A percentile compares a stretch with the other conserved stretches of the same genome.
phyloP scores from a whole-genome alignment of 108 stramenopile genomes.

The Tribonema minus region DNA sequence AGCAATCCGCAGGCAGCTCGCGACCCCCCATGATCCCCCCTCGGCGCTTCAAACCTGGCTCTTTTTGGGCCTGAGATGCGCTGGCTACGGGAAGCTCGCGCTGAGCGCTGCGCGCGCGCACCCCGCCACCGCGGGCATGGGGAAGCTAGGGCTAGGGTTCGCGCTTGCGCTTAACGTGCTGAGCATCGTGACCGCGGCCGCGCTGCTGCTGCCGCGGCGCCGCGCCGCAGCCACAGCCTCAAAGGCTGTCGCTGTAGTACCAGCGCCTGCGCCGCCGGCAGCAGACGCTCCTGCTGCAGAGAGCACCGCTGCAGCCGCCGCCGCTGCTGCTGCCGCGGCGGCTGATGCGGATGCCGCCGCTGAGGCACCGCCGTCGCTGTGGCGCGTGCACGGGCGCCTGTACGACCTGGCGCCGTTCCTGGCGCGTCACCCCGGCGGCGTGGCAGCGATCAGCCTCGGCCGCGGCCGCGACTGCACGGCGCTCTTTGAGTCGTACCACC shows the following conservation, averaged over 20 bases:
- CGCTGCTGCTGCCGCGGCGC: not conserved
- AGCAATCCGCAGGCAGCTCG: too few relatives aligned
- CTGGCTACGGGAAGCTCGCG: too few relatives aligned
- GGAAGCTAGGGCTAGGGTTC: too few relatives aligned
- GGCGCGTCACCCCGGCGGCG: constrained; percentile 62
- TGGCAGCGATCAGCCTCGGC: constrained; percentile 60
- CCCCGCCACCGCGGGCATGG: too few relatives aligned
- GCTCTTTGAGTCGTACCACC: constrained; percentile 65
- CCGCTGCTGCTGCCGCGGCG: not conserved
- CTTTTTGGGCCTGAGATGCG: too few relatives aligned
- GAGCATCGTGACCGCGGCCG: too few relatives aligned
- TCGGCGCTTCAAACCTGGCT: too few relatives aligned
- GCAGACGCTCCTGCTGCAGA: not conserved
- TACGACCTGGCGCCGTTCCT: constrained; percentile 62
- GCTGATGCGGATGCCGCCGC: not conserved
- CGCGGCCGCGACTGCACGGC: constrained; percentile 67
- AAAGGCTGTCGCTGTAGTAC: not conserved
- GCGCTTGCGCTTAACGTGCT: too few relatives aligned
- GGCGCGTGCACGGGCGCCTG: constrained; percentile 59
- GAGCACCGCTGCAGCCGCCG: not conserved
- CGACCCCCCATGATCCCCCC: too few relatives aligned
- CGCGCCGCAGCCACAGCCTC: not conserved
- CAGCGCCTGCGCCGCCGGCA: not conserved
- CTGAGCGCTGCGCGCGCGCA: too few relatives aligned
- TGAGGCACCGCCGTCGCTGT: constrained; percentile 14